Base-by-base conservation (phyloP, 768 basidiomycete species). In the Lanmaoa pseudosensibilis region DNA sequence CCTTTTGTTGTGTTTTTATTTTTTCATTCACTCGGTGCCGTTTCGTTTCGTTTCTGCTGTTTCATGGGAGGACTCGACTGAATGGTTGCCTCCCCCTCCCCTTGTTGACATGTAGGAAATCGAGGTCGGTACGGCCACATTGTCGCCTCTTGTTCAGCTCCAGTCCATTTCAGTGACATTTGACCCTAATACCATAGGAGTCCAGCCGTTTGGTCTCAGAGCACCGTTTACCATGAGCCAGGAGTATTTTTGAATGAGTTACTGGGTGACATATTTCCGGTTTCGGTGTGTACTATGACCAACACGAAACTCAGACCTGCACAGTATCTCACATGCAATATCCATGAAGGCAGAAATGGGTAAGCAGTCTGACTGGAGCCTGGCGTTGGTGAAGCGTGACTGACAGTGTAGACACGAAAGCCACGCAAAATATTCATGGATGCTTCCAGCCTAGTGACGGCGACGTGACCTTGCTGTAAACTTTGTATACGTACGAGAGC, bases 121-220 rank as follows among this genome's bases (percentile, higher is more conserved):
- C 60, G 73, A 74, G 54, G 68, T 74, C 45, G 66, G 64, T 8
- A 61, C 59, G 23, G 57, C 15, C 3, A 55, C 52, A 44, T 68
- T 65, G 37, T 72, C 74, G 32, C 75, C 75, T 1, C 64, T 73
- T 15, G 52, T 66, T 37, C 66, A 69, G 19, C 66, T 72, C 34
- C 70, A 70, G 43, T 47, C 64, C 6, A 30, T 56, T 8, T 23
- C 52, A 1, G 46, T 59, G 7, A 46, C 62, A 4, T 56, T 64
- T 1, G 72, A 73, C n/a, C 59, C 67, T 0, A 47, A 44, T 30
- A 25, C 52, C 0, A 56, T 67, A 25, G 66, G 64, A 0, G 43
- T 61, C 10, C 64, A 54, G 23, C 57, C 61, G 27, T 64, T 71
- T 46, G 66, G 64, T n/a, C 70, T 72, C 4, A 67, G 67, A n/a